phyloP scores from a whole-genome alignment of 345 rosid genomes.

The Eucalyptus victrix region DNA sequence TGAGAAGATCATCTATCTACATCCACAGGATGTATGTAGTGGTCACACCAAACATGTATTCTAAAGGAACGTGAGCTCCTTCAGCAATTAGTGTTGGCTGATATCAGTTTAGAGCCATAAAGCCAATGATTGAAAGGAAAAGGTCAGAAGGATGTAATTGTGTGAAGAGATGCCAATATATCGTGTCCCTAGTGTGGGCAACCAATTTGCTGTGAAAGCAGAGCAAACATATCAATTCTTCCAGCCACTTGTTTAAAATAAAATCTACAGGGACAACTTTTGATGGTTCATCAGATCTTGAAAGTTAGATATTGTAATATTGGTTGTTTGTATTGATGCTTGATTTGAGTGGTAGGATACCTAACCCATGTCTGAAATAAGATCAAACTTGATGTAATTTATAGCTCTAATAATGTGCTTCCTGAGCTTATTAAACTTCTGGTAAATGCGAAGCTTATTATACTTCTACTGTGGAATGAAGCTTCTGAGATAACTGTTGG shows the following conservation, averaged over 20 bases:
- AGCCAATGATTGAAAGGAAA: not conserved
- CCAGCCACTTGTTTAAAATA: not conserved
- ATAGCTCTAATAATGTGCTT: not conserved
- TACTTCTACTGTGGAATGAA: too few species aligned
- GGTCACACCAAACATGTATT: not conserved
- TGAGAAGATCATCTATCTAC: not conserved
- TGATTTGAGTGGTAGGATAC: not conserved
- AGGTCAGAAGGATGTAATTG: not conserved
- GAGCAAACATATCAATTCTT: not conserved
- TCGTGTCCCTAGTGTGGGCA: not conserved
- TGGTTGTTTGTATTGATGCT: not conserved
- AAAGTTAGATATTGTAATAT: not conserved
- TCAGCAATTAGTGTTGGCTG: not conserved
- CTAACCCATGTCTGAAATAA: not conserved
- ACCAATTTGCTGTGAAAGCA: not conserved
- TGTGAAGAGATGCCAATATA: not conserved
- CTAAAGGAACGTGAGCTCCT: not conserved
- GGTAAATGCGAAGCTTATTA: too few species aligned
- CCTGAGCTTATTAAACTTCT: not conserved
- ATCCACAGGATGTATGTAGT: not conserved
- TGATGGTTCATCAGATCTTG: not conserved
- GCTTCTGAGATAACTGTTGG: not conserved
- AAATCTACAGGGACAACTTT: not conserved
- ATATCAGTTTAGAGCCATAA: not conserved
- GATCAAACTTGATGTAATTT: not conserved